Evolutionary conservation across 345 rosid genomes (phyloP), one percentile per base, ranked within the genome.

Genomic region (Erysimum cheiranthoides): DNA sequence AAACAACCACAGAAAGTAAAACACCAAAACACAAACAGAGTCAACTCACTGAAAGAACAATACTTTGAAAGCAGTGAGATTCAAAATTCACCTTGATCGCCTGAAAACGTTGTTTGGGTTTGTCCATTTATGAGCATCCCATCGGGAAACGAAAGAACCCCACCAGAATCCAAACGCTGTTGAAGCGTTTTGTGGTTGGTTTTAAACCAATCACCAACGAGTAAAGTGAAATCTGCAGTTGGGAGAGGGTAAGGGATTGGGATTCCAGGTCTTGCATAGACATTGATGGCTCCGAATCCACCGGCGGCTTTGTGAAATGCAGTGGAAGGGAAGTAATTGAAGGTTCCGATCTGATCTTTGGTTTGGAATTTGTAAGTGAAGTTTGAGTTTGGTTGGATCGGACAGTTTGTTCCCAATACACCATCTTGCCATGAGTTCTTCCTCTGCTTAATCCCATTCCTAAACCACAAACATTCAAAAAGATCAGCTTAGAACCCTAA

Each of bases 351-450:
- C 80, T 93, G 98, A 80, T 93, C 98, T 84, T 93, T 93, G 73
- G 92, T 74, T 76, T 93, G 98, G 56, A 93, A 88, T 47, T 82
- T 87, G 81, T 88, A 90, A 18, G 98, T 90, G 83, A 75, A 93
- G 84, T 93, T 90, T 16, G 91, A 71, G 80, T 91, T 89, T 27
- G 95, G 92, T 50, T 80, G 91, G 71, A 93, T 86, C 40, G 98
- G 95, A 73, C 98, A 93, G 68, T 87, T 93, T 64, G 98, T 93
- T 30, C 97, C 98, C 49, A 84, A 31, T 0, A 91, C 95, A 12
- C 97, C 98, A 61, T 93, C 98, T 76, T 90, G 92, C 88, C 89
- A 93, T 31, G 98, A 93, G 77, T 88, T 90, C 80, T 85, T 93
- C 87, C 98, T 86, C 66, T 90, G 95, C 53, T 93, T 91, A 10